phyloP scores from a whole-genome alignment of 2,329 filamentous ascomycete species.

The Raffaelea deltoideospora region DNA sequence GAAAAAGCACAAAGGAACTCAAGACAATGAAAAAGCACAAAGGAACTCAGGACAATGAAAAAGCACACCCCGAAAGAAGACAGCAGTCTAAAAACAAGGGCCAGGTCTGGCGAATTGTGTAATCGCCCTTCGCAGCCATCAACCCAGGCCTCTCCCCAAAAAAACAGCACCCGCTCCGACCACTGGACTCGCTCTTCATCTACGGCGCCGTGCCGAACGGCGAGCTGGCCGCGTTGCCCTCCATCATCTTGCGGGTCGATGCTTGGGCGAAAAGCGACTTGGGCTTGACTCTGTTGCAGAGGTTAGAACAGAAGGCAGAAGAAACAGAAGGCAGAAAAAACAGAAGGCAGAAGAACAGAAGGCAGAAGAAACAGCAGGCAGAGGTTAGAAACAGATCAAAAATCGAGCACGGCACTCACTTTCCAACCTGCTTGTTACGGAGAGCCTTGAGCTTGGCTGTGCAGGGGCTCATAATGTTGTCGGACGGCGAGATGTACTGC shows the following conservation, averaged over 20 bases:
- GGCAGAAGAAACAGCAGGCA: background rate
- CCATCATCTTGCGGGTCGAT: conserved; percentile 43
- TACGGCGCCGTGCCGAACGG: conserved; percentile 17
- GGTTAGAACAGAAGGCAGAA: background rate
- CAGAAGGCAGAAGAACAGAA: background rate
- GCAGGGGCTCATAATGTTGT: conserved; percentile 78
- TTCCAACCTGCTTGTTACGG: conserved; percentile 65
- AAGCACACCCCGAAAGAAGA: too few species aligned
- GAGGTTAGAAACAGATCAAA: too few species aligned
- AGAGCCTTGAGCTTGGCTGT: conserved; percentile 69
- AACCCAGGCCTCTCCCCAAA: too few species aligned
- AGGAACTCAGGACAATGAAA: background rate
- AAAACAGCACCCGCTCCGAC: too few species aligned
- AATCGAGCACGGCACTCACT: conserved; percentile 52
- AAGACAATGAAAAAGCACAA: background rate
- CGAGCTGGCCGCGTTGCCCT: conserved; percentile 30
- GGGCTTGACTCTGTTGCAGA: conserved; percentile 39
- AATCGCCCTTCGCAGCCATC: too few species aligned
- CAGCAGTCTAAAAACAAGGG: too few species aligned
- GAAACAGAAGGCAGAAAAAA: background rate
- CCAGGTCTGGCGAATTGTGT: too few species aligned
- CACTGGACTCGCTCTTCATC: too few species aligned
- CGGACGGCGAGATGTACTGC: conserved; percentile 65
- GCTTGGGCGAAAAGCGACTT: conserved; percentile 54
- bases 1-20: background rate